Evolutionary conservation across 2,329 filamentous ascomycete genomes (phyloP).

Genomic region (Cladobotryum protrusum): DNA sequence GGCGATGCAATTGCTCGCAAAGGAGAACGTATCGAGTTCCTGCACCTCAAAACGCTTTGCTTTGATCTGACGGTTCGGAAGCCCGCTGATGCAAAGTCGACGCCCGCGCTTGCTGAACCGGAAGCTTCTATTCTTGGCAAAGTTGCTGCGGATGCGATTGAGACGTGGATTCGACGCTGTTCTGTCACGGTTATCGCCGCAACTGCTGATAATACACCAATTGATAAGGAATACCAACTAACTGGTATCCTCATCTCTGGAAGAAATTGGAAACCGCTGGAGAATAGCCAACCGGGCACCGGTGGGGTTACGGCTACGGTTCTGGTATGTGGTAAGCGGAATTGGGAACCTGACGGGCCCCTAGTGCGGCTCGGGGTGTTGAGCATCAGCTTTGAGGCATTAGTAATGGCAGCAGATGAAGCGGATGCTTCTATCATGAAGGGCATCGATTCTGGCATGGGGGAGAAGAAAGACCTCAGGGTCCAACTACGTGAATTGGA

Average conservation of each 20-base stretch:
- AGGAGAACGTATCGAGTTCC: constrained; percentile 22
- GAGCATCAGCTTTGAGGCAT: constrained; percentile 20
- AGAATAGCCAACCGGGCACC: background rate
- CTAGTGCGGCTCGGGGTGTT: constrained; percentile 28
- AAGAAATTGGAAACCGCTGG: constrained; percentile 21
- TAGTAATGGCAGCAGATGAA: constrained; percentile 17
- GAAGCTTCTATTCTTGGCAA: constrained; percentile 15
- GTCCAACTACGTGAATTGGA: constrained; percentile 28
- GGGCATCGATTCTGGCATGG: constrained; percentile 21
- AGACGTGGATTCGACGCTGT: constrained; percentile 17
- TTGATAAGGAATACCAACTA: constrained; percentile 18
- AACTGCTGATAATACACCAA: constrained; percentile 1
- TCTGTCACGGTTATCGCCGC: constrained; percentile 17
- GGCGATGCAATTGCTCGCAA: constrained; percentile 26
- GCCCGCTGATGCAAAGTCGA: constrained; percentile 1
- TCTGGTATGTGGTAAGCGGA: constrained; percentile 23
- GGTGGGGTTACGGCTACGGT: constrained; percentile 20
- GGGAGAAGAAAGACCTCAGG: constrained; percentile 19
- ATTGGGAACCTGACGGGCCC: constrained; percentile 22
- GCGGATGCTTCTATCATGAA: constrained; percentile 22
- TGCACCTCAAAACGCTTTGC: constrained; percentile 29
- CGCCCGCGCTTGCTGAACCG: constrained; percentile 6
- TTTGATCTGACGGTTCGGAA: constrained; percentile 24
- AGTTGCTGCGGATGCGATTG: constrained; percentile 15
- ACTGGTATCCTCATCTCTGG: constrained; percentile 25